Evolutionary conservation across 164 flowering plant genomes (phyloP), one percentile per base, ranked within the genome.

Genomic region (Chimonanthus praecox): DNA sequence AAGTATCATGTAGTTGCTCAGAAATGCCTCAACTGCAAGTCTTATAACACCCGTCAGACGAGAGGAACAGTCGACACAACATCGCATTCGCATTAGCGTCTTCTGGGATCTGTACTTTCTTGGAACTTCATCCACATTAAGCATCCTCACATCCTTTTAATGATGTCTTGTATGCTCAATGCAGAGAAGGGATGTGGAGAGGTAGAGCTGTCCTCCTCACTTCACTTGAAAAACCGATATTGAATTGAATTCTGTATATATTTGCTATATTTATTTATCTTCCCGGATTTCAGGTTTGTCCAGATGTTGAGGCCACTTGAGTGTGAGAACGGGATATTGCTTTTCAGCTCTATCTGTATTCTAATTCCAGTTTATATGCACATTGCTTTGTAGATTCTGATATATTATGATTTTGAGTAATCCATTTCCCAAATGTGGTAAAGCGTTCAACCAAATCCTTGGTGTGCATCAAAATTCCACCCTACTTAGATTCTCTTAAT

Each of bases 41-140:
- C 97, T 2, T 94, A 92, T 82, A 94, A 94, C 78, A 94, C 98
- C 71, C 87, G 94, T 18, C 87, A 83, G 75, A 88, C 90, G 4
- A 80, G 89, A 72, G 85, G 87, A 5, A 20, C 33, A 11, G 8
- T 61, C 3, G 46, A 47, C 44, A 50, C 67, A 1, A 1, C 47
- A 16, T 49, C 44, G 16, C n/a, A 15, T 13, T 74, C 49, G 5
- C 21, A 49, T n/a, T 47, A 20, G 49, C 5, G n/a, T 47, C 15
- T 4, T 69, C n/a, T 13, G 15, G 4, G 6, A 7, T 61, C 20
- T 61, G 7, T 15, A 13, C n/a, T 15, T 43, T 63, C 4, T 21
- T 20, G 11, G 33, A 9, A 20, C 66, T 33, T 7, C 45, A 20
- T 63, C 66, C 66, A 63, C 33, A 21, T 20, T 11, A 13, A 54